Evolutionary conservation across 2,329 filamentous ascomycete genomes (phyloP).

Genomic region (Rosellinia necatrix): DNA sequence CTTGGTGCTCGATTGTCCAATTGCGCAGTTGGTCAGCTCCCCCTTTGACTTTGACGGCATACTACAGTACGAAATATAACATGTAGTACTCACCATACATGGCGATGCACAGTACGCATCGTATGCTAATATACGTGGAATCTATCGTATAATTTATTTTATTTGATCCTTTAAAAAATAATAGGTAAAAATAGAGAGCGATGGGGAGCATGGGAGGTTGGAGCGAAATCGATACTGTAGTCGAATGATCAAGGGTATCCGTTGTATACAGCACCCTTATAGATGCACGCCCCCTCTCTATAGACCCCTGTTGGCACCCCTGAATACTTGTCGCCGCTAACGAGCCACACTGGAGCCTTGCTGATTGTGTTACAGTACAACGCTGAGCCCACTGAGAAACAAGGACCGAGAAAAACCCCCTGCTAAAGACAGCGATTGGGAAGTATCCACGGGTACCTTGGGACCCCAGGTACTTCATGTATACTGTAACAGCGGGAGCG

Average conservation of each 20-base stretch:
- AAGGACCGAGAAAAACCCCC: slow-evolving; percentile 23
- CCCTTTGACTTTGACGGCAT: not conserved
- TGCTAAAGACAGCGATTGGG: too few species aligned
- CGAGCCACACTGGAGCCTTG: slow-evolving; percentile 35
- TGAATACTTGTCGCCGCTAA: slow-evolving; percentile 35
- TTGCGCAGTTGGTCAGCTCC: not conserved
- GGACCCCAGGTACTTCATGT: not conserved
- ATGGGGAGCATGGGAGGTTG: too few species aligned
- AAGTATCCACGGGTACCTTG: too few species aligned
- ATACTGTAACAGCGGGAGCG: not conserved
- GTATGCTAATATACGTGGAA: slow-evolving; percentile 5
- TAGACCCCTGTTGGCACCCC: slow-evolving; percentile 23
- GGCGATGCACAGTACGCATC: slow-evolving; percentile 9
- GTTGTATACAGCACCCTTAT: slow-evolving; percentile 26
- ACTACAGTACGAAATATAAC: too few species aligned
- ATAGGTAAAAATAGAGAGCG: not conserved
- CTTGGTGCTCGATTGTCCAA: not conserved
- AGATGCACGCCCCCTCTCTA: slow-evolving; percentile 25
- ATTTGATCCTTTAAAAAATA: not conserved
- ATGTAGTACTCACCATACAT: too few species aligned
- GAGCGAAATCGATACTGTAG: slow-evolving; percentile 20
- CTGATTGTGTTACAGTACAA: slow-evolving; percentile 33
- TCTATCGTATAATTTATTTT: slow-evolving; percentile 1
- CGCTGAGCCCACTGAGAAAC: slow-evolving; percentile 29
- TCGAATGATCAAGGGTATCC: slow-evolving; percentile 17